Percentiles rank a stretch among this genome's conserved stretches.
phyloP scores from a whole-genome alignment of 2,329 filamentous ascomycete species.

The Rosellinia necatrix region DNA sequence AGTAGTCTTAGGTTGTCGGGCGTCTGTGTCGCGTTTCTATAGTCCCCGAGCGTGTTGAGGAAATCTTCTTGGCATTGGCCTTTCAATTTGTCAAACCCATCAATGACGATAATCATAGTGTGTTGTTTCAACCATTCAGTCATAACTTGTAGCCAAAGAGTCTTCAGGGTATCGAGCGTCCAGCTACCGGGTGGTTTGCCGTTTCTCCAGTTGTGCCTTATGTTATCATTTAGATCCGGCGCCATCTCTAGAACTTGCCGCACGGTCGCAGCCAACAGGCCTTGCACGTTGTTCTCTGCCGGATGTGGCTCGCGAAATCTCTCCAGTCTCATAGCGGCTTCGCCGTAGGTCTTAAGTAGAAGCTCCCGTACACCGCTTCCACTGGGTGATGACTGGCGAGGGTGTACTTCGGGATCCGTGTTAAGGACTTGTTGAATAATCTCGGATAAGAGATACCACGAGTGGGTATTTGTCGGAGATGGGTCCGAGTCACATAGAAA shows the following conservation, averaged over 20 bases:
- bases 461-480: background rate
- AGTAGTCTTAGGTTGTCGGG: background rate
- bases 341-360: background rate
- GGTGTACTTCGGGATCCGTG: background rate
- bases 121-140: background rate
- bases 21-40: no score
- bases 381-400: no score
- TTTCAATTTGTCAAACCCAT: slow-evolving; percentile 12
- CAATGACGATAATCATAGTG: background rate
- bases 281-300: slow-evolving; percentile 10
- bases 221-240: background rate
- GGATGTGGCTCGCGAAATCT: background rate
- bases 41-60: background rate
- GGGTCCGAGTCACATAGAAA: background rate
- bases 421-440: slow-evolving; percentile 3
- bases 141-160: background rate
- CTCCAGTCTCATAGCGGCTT: background rate
- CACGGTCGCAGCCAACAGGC: slow-evolving; percentile 2
- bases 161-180: background rate
- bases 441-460: background rate
- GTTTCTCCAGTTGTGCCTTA: background rate
- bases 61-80: background rate
- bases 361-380: background rate
- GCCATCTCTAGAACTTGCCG: slow-evolving; percentile 6
- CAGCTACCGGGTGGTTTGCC: background rate